phyloP scores from a whole-genome alignment of 768 basidiomycete genomes.

The Arthromyces matolae region DNA sequence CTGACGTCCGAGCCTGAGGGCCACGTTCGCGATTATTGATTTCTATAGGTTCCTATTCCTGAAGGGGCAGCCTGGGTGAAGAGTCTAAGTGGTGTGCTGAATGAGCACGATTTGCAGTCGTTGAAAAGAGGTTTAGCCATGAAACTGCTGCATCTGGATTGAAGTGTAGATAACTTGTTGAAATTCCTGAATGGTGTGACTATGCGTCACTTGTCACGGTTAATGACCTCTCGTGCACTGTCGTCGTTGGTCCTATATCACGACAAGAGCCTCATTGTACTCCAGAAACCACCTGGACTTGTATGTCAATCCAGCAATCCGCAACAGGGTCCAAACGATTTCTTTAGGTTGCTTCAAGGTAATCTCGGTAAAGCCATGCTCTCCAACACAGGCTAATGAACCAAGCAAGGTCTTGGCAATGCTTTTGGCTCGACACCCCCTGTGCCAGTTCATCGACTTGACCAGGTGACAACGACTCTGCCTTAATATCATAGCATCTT shows the following conservation, averaged over 20 bases:
- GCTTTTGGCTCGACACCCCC: slow-evolving; percentile 34
- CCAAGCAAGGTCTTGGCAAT: slow-evolving; percentile 10
- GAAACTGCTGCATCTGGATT: slow-evolving; percentile 24
- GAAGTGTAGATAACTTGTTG: slow-evolving; percentile 11
- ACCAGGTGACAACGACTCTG: slow-evolving; percentile 44
- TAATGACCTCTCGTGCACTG: slow-evolving; percentile 1
- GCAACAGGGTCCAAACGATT: too few relatives aligned
- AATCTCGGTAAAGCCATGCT: slow-evolving; percentile 30
- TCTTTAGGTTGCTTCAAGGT: slow-evolving; percentile 30
- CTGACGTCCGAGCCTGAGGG: not conserved
- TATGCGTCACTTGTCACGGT: not conserved
- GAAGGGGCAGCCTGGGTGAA: slow-evolving; percentile 24
- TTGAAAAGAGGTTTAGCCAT: slow-evolving; percentile 28
- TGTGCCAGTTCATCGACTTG: slow-evolving; percentile 58
- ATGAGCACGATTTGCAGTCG: slow-evolving; percentile 18
- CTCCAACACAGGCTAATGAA: not conserved
- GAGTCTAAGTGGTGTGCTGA: slow-evolving; percentile 18
- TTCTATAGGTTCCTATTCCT: slow-evolving; percentile 19
- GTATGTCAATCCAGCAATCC: slow-evolving; percentile 43
- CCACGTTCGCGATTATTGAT: too few relatives aligned
- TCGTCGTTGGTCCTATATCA: slow-evolving; percentile 37
- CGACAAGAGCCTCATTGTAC: slow-evolving; percentile 49
- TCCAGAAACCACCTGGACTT: slow-evolving; percentile 60
- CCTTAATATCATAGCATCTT: not conserved
- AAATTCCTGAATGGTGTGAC: not conserved